Evolutionary conservation across 2,329 filamentous ascomycete genomes (phyloP).

Genomic region (Nothophaeocryptopus gaeumannii): DNA sequence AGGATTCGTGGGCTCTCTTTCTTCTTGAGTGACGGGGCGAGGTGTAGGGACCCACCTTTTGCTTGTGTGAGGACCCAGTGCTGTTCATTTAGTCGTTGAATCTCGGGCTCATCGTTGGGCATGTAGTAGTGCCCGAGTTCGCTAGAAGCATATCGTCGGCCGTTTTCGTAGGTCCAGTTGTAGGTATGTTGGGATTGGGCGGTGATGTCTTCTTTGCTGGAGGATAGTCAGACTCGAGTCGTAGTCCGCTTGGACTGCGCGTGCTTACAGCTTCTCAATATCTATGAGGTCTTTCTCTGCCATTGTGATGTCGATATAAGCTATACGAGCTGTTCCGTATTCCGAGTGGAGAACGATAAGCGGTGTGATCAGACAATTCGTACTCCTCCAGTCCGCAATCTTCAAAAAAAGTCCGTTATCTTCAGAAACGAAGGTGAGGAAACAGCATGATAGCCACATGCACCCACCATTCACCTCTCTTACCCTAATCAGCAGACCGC

Average conservation of each 20-base stretch:
- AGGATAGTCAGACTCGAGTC: background rate
- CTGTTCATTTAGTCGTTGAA: conserved; percentile 27
- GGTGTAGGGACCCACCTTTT: conserved; percentile 19
- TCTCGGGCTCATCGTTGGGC: conserved; percentile 27
- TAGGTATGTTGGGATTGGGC: conserved; percentile 10
- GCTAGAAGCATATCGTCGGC: conserved; percentile 25
- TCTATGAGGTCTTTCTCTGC: conserved; percentile 5
- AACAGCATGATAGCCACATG: too few relatives aligned
- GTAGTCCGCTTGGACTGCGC: background rate
- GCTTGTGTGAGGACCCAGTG: conserved; percentile 24
- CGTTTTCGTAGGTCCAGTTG: conserved; percentile 20
- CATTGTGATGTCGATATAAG: background rate
- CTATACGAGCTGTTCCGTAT: too few relatives aligned
- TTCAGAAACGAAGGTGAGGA: too few relatives aligned
- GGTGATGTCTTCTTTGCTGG: conserved; percentile 3
- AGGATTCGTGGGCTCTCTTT: conserved; percentile 14
- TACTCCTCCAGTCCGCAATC: too few relatives aligned
- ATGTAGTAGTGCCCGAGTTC: conserved; percentile 27
- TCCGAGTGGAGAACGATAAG: too few relatives aligned
- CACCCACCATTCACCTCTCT: too few relatives aligned
- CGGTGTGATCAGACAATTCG: too few relatives aligned
- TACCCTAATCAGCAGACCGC: too few relatives aligned
- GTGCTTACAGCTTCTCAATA: conserved; percentile 12
- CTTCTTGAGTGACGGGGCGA: conserved; percentile 16
- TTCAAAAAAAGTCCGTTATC: too few relatives aligned